Evolutionary conservation across 805 yeast genomes (phyloP).

Genomic region (Hemisphaericaspora nanyangensis): DNA sequence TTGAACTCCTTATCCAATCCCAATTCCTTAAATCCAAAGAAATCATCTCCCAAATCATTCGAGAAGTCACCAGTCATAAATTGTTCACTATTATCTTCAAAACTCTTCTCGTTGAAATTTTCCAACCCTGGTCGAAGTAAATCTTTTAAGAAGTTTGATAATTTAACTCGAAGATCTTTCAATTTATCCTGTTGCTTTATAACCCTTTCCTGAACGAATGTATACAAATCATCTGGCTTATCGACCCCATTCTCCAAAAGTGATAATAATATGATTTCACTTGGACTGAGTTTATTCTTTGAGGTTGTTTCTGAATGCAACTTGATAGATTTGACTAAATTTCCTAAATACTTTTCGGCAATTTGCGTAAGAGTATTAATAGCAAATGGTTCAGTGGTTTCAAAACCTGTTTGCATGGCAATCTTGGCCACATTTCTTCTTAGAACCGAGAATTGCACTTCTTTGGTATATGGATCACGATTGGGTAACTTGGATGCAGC

Average conservation of each 20-base stretch:
- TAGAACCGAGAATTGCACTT: slow-evolving; percentile 62
- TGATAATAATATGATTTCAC: slow-evolving; percentile 55
- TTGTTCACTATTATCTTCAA: slow-evolving; percentile 89
- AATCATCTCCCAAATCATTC: slow-evolving; percentile 91
- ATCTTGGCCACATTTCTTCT: slow-evolving; percentile 70
- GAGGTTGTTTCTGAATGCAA: slow-evolving; percentile 65
- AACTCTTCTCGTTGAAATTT: slow-evolving; percentile 71
- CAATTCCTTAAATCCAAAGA: slow-evolving; percentile 92
- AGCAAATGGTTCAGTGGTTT: slow-evolving; percentile 73
- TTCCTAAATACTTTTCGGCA: slow-evolving; percentile 75
- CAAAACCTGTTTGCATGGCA: slow-evolving; percentile 91
- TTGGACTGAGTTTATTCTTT: slow-evolving; percentile 33
- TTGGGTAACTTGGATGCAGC: slow-evolving; percentile 70
- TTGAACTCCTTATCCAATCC: slow-evolving; percentile 93
- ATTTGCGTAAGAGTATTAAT: slow-evolving; percentile 75
- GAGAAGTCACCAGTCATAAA: slow-evolving; percentile 94
- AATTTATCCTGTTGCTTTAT: slow-evolving; percentile 66
- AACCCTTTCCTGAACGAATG: slow-evolving; percentile 70
- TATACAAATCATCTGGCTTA: slow-evolving; percentile 70
- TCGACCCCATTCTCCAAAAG: slow-evolving; percentile 83
- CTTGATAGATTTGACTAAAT: slow-evolving; percentile 67
- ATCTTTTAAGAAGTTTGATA: slow-evolving; percentile 72
- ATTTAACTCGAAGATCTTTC: slow-evolving; percentile 59
- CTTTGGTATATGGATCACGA: slow-evolving; percentile 58
- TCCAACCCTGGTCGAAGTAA: slow-evolving; percentile 76